Evolutionary conservation across 148 eudicot species (phyloP).

Genomic region (Rhododendron ferrugineum): DNA sequence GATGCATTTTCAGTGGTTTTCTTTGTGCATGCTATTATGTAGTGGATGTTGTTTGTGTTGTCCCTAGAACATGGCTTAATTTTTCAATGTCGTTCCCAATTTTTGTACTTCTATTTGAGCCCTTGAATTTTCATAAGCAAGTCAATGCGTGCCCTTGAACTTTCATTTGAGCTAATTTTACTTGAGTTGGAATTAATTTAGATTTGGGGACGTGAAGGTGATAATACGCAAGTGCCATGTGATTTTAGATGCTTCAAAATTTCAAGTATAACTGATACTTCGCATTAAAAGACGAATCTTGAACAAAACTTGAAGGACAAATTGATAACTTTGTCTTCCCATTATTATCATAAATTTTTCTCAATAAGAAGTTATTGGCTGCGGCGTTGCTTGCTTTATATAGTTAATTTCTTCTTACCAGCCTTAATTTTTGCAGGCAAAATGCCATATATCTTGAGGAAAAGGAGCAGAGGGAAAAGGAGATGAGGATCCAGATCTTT

Average conservation of each 20-base stretch:
- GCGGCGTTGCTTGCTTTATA: background rate
- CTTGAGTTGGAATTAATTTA: too few species aligned
- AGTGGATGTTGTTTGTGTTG: background rate
- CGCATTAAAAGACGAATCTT: background rate
- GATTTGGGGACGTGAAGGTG: background rate
- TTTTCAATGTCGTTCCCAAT: background rate
- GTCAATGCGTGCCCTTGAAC: too few species aligned
- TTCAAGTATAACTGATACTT: too few species aligned
- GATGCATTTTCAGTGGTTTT: background rate
- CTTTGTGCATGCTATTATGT: background rate
- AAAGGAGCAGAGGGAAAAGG: conserved; percentile 76
- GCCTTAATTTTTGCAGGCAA: conserved; percentile 33
- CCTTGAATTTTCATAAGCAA: background rate
- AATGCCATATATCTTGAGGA: conserved; percentile 70
- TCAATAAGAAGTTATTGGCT: background rate
- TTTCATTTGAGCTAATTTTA: background rate
- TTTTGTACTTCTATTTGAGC: background rate
- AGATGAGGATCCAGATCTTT: conserved; percentile 58
- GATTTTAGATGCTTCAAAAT: background rate
- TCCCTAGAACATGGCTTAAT: background rate
- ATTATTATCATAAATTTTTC: background rate
- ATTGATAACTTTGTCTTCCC: background rate
- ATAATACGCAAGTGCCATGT: background rate
- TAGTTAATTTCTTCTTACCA: background rate
- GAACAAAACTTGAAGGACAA: background rate